Conservation (phyloP, 495 filamentous ascomycete species). For the Staphylotrichum tortipilum region DNA sequence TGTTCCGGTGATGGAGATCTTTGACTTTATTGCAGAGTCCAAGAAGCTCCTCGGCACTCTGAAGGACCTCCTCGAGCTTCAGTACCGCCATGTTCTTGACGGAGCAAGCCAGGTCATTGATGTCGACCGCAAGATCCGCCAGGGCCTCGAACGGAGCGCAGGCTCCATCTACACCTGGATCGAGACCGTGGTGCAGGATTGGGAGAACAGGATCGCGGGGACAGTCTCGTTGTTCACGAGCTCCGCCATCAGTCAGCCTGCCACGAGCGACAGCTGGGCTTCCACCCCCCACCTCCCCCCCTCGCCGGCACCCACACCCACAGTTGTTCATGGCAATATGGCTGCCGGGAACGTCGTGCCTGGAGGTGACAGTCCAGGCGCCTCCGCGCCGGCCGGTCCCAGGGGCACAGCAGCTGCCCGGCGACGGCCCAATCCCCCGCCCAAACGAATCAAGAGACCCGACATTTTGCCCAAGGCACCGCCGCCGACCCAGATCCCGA, state of each 20-base stretch:
- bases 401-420: slow-evolving; percentile 1
- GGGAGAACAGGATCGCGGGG: slow-evolving; percentile 18
- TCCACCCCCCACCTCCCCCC: slow-evolving; percentile 15
- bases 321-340: slow-evolving; percentile 5
- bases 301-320: slow-evolving; percentile 20
- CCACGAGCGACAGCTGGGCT: slow-evolving; percentile 14
- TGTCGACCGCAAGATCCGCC: slow-evolving; percentile 20
- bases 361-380: slow-evolving; percentile 3
- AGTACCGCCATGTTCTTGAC: slow-evolving; percentile 22
- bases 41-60: slow-evolving; percentile 17
- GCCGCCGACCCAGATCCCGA: slow-evolving; percentile 17
- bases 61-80: slow-evolving; percentile 21
- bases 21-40: slow-evolving; percentile 23
- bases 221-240: slow-evolving; percentile 14
- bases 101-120: slow-evolving; percentile 9
- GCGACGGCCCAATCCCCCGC: slow-evolving; percentile 10
- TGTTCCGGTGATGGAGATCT: slow-evolving; percentile 27
- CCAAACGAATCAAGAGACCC: slow-evolving; percentile 15
- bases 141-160: slow-evolving; percentile 21
- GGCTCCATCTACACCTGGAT: slow-evolving; percentile 25
- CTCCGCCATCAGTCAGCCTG: background rate
- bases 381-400: background rate
- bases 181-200: slow-evolving; percentile 23
- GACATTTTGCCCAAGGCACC: slow-evolving; percentile 10
- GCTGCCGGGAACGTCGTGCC: background rate